Conservation (phyloP, 352 stramenopile genomes). For the Phytopythium litorale region DNA sequence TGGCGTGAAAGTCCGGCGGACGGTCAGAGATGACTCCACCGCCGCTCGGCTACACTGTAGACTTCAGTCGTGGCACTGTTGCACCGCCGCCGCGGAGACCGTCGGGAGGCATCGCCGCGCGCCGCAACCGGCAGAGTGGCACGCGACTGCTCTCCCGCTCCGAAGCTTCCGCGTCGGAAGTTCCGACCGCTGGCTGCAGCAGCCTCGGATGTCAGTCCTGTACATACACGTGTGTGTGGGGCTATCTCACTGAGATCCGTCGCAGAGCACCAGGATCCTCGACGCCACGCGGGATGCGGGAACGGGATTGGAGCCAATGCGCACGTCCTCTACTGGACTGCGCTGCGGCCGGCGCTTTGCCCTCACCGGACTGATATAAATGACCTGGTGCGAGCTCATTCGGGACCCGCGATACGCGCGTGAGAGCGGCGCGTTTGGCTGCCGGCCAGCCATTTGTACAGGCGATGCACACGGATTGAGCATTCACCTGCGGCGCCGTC, state of each 20-base stretch:
- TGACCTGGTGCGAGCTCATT: constrained; percentile 5
- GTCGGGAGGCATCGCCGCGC: neutral
- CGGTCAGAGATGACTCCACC: neutral
- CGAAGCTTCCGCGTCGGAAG: too few species aligned
- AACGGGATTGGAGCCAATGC: neutral
- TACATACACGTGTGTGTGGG: neutral
- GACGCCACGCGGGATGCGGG: neutral
- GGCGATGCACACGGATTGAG: neutral
- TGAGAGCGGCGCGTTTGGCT: neutral
- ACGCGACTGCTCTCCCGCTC: neutral
- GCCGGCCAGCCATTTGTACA: neutral
- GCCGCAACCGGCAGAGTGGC: neutral
- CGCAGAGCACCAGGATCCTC: neutral
- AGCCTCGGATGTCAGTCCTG: neutral
- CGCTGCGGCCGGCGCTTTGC: neutral
- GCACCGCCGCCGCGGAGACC: neutral
- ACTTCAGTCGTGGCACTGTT: neutral
- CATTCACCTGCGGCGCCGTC: neutral
- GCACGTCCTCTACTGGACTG: neutral
- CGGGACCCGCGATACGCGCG: neutral
- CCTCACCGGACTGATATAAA: constrained; percentile 6
- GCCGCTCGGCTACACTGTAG: neutral
- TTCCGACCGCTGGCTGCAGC: neutral
- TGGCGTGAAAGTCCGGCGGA: neutral
- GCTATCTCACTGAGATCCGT: too few species aligned